phyloP scores from a whole-genome alignment of 805 yeast species.

The Candida xiaguanensis region DNA sequence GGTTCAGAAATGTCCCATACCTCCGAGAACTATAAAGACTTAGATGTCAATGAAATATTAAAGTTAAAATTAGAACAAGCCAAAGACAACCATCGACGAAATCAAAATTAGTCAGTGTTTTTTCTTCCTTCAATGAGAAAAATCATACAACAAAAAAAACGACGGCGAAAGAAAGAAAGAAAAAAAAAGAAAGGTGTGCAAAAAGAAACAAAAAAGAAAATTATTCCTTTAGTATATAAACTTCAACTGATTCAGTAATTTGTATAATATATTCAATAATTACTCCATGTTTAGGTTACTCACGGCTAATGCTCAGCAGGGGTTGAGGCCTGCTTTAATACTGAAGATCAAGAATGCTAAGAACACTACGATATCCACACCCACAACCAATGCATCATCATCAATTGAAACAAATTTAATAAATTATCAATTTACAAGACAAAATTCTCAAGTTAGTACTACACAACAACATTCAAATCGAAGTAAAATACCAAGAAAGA shows the following conservation, averaged over 20 bases:
- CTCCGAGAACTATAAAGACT: too few relatives aligned
- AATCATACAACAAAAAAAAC: too few relatives aligned
- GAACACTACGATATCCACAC: constrained; percentile 2
- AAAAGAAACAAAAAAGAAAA: not conserved
- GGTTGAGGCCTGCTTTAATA: constrained; percentile 34
- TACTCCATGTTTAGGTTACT: constrained; percentile 36
- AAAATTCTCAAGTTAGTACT: constrained; percentile 14
- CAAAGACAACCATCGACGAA: too few relatives aligned
- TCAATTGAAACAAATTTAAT: not conserved
- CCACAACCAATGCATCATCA: not conserved
- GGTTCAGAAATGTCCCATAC: too few relatives aligned
- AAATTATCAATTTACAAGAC: constrained; percentile 15
- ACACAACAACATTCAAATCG: not conserved
- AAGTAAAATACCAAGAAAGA: not conserved
- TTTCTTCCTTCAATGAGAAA: too few relatives aligned
- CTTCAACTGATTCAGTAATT: not conserved
- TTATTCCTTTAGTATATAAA: not conserved
- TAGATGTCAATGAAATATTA: too few relatives aligned
- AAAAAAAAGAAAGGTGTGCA: too few relatives aligned
- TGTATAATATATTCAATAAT: not conserved
- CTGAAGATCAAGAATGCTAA: constrained; percentile 32
- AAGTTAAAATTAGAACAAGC: too few relatives aligned
- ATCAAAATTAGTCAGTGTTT: too few relatives aligned
- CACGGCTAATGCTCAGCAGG: constrained; percentile 32
- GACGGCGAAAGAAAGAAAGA: too few relatives aligned